These are phyloP conservation scores for Brassica hybrid DNA, from an alignment of 441 rosid species.

Conservation along the genomic window DNA sequence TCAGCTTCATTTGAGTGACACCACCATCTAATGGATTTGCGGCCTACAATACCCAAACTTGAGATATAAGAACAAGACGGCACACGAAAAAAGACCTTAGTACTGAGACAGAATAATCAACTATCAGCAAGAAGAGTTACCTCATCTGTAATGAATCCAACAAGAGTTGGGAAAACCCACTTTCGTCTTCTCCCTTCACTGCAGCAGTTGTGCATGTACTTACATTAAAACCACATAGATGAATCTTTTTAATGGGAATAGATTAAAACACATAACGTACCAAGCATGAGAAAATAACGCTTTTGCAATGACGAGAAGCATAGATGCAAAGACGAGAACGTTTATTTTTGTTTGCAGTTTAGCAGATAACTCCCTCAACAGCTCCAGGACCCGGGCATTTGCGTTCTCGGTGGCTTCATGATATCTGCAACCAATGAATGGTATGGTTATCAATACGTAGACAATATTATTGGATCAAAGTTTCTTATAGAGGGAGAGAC, in stretches of 20 bases:
- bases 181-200: slow-evolving; percentile 96
- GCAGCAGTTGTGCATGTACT: slow-evolving; percentile 42
- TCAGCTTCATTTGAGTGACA: slow-evolving; percentile 60
- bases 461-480: neutral
- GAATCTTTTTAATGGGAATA: slow-evolving; percentile 15
- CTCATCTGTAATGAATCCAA: slow-evolving; percentile 56
- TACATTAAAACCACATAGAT: slow-evolving; percentile 10
- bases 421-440: slow-evolving; percentile 59
- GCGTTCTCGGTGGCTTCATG: slow-evolving; percentile 87
- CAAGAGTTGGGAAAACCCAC: slow-evolving; percentile 91
- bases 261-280: slow-evolving; percentile 44
- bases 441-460: slow-evolving; percentile 7
- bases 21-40: slow-evolving; percentile 53
- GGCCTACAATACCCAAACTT: slow-evolving; percentile 29
- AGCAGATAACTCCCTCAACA: slow-evolving; percentile 83
- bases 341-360: slow-evolving; percentile 86
- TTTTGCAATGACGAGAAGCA: slow-evolving; percentile 91
- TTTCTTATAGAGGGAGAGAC: slow-evolving; percentile 21
- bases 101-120: neutral
- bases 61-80: slow-evolving; percentile 12
- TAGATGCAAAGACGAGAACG: slow-evolving; percentile 84
- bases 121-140: slow-evolving; percentile 42
- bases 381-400: slow-evolving; percentile 74
- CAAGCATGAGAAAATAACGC: slow-evolving; percentile 94
- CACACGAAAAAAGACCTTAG: slow-evolving; percentile 3